Base-by-base conservation (phyloP, 108 stramenopile species). In the Skeletonema marinoi region DNA sequence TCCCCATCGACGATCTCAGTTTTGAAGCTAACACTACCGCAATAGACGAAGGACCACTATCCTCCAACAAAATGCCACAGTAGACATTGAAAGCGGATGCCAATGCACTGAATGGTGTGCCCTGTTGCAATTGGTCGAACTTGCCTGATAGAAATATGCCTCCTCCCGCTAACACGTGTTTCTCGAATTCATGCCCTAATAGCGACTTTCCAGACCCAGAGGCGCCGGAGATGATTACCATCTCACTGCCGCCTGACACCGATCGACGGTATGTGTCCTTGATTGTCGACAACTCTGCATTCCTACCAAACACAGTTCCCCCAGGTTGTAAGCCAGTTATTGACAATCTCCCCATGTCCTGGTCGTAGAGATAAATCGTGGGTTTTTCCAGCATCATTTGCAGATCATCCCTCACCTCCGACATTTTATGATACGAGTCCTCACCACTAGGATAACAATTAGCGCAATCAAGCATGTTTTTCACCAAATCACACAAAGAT, bases 401-500 rank as follows among this genome's bases (percentile, higher is more conserved):
- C 41, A 71, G 21, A 62, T 71, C 71, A 42, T 29, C 29, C 16
- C 39, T 32, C 2, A 71, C 60, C 1, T 71, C 71, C 21, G 36
- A 29, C 71, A 71, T 61, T n/a, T 32, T 29, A 5, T n/a, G 30
- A 60, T 71, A 71, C 3, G 60, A 25, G 3, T 71, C 71, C 10
- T 71, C 60, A 13, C 71, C 70, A 17, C 59, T 41, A n/a, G n/a
- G 38, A 12, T 60, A 19, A 3, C 59, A 59, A 71, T 71, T 16
- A 1, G 38, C 35, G 13, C 21, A 41, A 54, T 71, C 59, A 0
- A 71, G 3, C 70, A 71, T 71, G 60, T 71, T 71, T 25, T 5
- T 48, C 63, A 63, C 35, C 29, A 77, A 30, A 69, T 77, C 68
- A 62, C 75, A 77, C 2, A 77, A 7, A 25, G 66, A 13, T 6